Conservation (phyloP, 345 rosid species). For the Eucalyptus tenuipes region DNA sequence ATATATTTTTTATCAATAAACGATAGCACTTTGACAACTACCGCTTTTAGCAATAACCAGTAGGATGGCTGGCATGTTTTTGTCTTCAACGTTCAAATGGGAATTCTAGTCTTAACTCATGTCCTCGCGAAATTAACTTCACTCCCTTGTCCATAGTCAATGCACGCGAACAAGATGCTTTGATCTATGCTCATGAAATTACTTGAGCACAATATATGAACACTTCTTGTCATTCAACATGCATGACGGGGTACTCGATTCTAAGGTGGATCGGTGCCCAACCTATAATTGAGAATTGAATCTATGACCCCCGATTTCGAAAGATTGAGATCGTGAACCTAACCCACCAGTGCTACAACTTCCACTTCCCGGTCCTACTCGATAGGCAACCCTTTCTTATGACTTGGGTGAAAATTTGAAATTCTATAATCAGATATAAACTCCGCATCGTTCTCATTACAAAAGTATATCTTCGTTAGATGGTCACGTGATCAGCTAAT, state of each 20-base stretch:
- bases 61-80: fast-evolving
- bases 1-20: background rate
- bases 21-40: background rate
- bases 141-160: background rate
- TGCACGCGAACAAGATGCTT: background rate
- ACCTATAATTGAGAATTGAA: background rate
- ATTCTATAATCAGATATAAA: background rate
- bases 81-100: background rate
- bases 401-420: background rate
- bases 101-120: background rate
- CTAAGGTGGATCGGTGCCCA: too few relatives aligned
- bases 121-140: background rate
- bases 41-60: background rate
- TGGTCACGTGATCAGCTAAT: fast-evolving
- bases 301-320: background rate
- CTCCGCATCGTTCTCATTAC: fast-evolving
- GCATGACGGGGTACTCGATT: background rate
- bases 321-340: background rate
- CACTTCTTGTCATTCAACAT: background rate
- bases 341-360: too few relatives aligned
- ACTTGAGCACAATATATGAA: background rate
- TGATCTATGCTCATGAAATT: background rate
- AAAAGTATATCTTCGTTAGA: fast-evolving
- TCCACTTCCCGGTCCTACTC: fast-evolving
- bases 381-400: background rate